Evolutionary conservation across 1,139 yeast genomes (phyloP), one percentile per base, ranked within the genome.

Genomic region (Blastobotrys elegans): DNA sequence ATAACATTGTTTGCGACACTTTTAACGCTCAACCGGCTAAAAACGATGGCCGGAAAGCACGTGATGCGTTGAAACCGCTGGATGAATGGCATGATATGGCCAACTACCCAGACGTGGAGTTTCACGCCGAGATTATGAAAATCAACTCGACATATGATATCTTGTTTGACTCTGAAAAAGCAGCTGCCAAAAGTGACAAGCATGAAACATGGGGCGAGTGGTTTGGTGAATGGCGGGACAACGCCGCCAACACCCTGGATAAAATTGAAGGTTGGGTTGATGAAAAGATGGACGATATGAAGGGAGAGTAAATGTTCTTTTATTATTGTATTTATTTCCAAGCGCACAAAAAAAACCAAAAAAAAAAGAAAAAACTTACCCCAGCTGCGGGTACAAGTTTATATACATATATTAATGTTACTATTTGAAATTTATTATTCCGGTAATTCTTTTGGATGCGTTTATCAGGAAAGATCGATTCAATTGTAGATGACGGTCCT

Each of bases 1-100:
- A 87, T 64, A 80, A 83, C 55, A 71, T 89, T 32, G 55, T 90
- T 2, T 85, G 96, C 64, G 86, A 83, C 24, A 72, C 87, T 1
- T 67, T 87, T 45, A 74, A 76, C 40, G 57, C 87, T 31, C 54
- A 51, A 2, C 85, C 89, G 0, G 69, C 82, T 6, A 66, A 74
- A 2, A 83, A 80, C 55, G 82, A 84, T 56, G 94, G 92, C 0
- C 29, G 32, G 3, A 70, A 80, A 0, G 30, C 59, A 8, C 34
- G 50, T 13, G 50, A 57, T 17, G 53, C 58, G 0, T 49, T 65
- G 36, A 47, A 46, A 13, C 43, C 62, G 0, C 64, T 84, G 22
- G 74, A 77, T 0, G 70, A 68, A 38, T 84, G 92, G 92, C 57
- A 54, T 14, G 94, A 84, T 59, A 51, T 58, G 0, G 59, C 54